phyloP scores from a whole-genome alignment of 495 filamentous ascomycete genomes.

The Hyaloscypha bicolor region DNA sequence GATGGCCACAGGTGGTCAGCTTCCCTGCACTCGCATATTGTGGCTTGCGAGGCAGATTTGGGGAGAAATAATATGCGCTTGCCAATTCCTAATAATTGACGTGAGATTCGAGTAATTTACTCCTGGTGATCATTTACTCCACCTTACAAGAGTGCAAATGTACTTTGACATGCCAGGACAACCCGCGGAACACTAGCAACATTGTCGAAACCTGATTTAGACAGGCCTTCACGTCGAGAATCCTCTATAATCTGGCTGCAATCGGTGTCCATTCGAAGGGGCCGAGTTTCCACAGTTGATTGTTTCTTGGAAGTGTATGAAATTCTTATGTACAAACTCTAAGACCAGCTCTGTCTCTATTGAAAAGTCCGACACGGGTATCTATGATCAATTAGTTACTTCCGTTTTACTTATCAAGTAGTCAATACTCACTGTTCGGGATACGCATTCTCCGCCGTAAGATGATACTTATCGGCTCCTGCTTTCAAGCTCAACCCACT shows the following conservation, averaged over 20 bases:
- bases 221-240: background rate
- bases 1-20: background rate
- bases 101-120: background rate
- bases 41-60: slow-evolving; percentile 8
- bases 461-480: slow-evolving; percentile 49
- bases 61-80: slow-evolving; percentile 1
- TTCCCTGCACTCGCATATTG: slow-evolving; percentile 17
- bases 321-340: slow-evolving; percentile 22
- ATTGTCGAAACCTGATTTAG: background rate
- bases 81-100: background rate
- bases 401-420: background rate
- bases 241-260: background rate
- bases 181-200: too few species aligned
- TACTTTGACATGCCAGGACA: too few species aligned
- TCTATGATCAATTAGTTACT: slow-evolving; percentile 36
- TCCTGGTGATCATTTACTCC: too few species aligned
- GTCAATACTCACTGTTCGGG: slow-evolving; percentile 51
- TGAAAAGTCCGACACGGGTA: slow-evolving; percentile 53
- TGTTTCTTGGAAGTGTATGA: slow-evolving; percentile 6
- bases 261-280: background rate
- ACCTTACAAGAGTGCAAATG: too few species aligned
- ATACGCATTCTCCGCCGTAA: slow-evolving; percentile 60
- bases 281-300: background rate
- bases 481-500: slow-evolving; percentile 56
- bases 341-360: slow-evolving; percentile 32